Evolutionary conservation across 345 rosid genomes (phyloP), one percentile per base, ranked within the genome.

Genomic region (Pistacia vera): DNA sequence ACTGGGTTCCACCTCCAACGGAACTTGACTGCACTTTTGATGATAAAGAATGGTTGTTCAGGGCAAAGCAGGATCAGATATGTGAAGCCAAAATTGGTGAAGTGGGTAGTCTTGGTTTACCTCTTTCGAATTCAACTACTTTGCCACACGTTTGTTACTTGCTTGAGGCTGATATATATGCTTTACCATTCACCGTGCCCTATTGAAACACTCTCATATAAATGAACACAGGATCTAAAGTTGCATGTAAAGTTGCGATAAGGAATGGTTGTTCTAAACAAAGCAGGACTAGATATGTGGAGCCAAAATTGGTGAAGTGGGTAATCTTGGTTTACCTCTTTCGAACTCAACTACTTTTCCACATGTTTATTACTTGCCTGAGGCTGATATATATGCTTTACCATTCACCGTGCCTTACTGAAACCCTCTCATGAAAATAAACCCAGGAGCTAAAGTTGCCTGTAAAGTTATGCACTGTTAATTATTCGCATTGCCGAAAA

Each of bases 331-430:
- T 51, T 44, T 20, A 17, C 56, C 36, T 18, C 17, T 7, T 2
- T 74, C 71, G 68, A 77, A 68, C 66, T 70, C 66, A 22, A 36
- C 38, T 35, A 33, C 68, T 17, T 79, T 85, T 83, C 89, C 90
- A 51, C 74, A 63, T 8, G 77, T 48, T 51, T 58, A 83, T 51
- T 83, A 72, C 65, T 77, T 83, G 71, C 90, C 83, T 0, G 90
- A 85, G 75, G 86, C 68, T 17, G 86, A 81, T 38, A 49, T 81
- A 61, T 81, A 82, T 69, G 90, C 89, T 44, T 83, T 89, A 68
- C 92, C 90, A n/a, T 85, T 69, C 74, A 77, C 89, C 1, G 71
- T 85, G 25, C 89, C 89, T 11, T 89, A 79, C 70, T 89, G 78
- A 82, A 56, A 70, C 48, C 48, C 48, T 51, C 57, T 48, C 52